phyloP scores from a whole-genome alignment of 345 rosid genomes.

The Raphanus sativus region DNA sequence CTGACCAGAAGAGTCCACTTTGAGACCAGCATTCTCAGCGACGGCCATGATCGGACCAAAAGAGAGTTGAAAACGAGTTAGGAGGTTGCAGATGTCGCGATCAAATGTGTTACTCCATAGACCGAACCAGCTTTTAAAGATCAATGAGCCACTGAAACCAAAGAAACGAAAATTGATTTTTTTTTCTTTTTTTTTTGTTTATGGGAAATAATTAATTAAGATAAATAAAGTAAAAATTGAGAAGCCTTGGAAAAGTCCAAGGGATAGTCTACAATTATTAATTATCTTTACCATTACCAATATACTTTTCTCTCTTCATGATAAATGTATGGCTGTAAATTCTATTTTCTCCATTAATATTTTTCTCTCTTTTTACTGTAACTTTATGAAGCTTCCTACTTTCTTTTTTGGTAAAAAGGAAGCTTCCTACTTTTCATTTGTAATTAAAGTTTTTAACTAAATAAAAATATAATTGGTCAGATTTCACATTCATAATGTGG shows the following conservation, averaged over 20 bases:
- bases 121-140: conserved; percentile 25
- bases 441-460: neutral
- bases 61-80: conserved; percentile 5
- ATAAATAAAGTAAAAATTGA: neutral
- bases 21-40: conserved; percentile 85
- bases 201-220: neutral
- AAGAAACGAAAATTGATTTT: neutral
- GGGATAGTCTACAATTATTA: conserved; percentile 1
- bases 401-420: neutral
- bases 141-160: conserved; percentile 33
- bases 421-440: conserved; percentile 8
- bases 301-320: neutral
- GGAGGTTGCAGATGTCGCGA: conserved; percentile 42
- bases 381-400: neutral
- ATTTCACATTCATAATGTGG: no score
- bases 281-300: neutral
- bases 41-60: conserved; percentile 74
- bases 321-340: neutral
- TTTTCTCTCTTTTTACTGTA: conserved; percentile 18
- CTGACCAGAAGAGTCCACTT: conserved; percentile 66
- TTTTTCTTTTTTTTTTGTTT: neutral
- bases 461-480: neutral
- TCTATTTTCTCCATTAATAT: neutral
- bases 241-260: neutral
- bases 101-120: conserved; percentile 38